Percentiles rank a stretch among this genome's conserved stretches.
phyloP scores from a whole-genome alignment of 768 basidiomycete species.

The Hygrophoropsis aurantiaca region DNA sequence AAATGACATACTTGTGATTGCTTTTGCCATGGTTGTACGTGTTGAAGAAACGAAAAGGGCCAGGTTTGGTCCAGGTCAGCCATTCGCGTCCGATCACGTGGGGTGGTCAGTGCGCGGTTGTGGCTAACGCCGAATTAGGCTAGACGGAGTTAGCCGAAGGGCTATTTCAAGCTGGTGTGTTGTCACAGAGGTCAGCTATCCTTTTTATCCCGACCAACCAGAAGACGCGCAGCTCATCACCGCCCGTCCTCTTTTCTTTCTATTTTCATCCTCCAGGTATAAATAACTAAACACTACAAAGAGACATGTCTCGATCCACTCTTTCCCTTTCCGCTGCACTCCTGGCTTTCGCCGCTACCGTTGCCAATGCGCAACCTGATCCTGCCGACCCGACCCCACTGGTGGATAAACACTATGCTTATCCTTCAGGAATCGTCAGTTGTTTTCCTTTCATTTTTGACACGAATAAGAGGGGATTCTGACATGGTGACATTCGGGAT shows the following conservation, averaged over 20 bases:
- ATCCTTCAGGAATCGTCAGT: slow-evolving; percentile 45
- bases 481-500: too few species aligned
- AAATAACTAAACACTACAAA: not conserved
- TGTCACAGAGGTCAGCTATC: too few species aligned
- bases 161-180: slow-evolving; percentile 17
- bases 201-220: too few species aligned
- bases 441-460: not conserved
- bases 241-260: not conserved
- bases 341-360: slow-evolving; percentile 31
- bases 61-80: slow-evolving; percentile 7
- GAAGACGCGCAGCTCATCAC: too few species aligned
- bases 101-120: slow-evolving; percentile 16
- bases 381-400: slow-evolving; percentile 48
- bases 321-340: slow-evolving; percentile 40
- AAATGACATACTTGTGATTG: slow-evolving; percentile 42
- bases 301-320: slow-evolving; percentile 40
- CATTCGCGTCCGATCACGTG: slow-evolving; percentile 32
- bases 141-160: slow-evolving; percentile 14
- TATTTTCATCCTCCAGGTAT: not conserved
- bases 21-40: slow-evolving; percentile 45
- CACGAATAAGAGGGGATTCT: too few species aligned
- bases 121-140: not conserved
- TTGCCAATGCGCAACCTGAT: slow-evolving; percentile 30
- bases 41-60: slow-evolving; percentile 10
- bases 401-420: slow-evolving; percentile 43